These are phyloP conservation scores for Tetrahymena malaccensis DNA, from an alignment of 73 alveolate species.

Conservation along the genomic window DNA sequence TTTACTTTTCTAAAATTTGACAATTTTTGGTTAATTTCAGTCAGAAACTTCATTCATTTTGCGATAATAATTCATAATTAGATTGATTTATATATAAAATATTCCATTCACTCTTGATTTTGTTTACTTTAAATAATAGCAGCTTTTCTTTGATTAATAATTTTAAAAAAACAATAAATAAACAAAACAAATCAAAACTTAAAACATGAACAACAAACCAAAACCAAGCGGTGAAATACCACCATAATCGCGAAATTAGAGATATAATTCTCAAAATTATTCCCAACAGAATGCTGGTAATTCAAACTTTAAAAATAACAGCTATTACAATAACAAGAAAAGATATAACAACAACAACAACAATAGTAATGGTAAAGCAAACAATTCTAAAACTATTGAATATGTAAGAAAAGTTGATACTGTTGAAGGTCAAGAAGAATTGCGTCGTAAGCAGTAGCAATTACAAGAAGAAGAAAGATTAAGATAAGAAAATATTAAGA, in stretches of 20 bases:
- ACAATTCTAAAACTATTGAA: neutral
- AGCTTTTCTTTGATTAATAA: neutral
- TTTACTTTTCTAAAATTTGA: neutral
- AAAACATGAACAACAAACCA: neutral
- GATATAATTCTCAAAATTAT: neutral
- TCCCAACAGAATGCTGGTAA: neutral
- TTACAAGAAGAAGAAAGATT: neutral
- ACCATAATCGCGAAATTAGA: neutral
- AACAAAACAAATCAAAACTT: neutral
- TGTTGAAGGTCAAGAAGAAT: neutral
- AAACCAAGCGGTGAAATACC: neutral
- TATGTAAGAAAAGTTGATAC: neutral
- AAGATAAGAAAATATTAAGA: neutral
- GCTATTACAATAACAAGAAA: neutral
- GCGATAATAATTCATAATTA: too few species aligned
- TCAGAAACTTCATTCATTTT: neutral
- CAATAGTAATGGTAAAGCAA: neutral
- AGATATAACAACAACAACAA: neutral
- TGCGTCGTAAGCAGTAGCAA: neutral
- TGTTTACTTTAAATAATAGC: neutral
- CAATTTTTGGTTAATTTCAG: neutral
- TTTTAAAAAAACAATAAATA: neutral
- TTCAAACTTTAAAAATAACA: neutral
- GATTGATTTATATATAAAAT: too few species aligned
- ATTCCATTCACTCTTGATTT: neutral